Evolutionary conservation across 805 yeast species (phyloP).

Genomic region (Starmerella floricola): DNA sequence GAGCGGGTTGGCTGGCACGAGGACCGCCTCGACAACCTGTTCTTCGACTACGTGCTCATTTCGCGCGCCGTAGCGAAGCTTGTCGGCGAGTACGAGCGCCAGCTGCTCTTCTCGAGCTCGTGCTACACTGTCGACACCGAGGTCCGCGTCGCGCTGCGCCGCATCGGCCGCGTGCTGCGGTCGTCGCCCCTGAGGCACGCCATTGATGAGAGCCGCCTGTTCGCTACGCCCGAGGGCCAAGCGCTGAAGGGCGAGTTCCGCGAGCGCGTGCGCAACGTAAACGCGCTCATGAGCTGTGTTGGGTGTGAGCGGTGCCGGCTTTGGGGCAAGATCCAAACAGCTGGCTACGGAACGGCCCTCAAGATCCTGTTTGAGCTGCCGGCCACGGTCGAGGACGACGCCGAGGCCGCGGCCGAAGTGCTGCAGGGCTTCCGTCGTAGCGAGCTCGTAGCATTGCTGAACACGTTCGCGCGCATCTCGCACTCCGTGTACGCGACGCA

Average conservation of each 20-base stretch:
- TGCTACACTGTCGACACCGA: constrained; percentile 34
- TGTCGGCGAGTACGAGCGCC: constrained; percentile 37
- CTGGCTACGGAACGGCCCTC: constrained; percentile 94
- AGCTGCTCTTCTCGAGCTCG: constrained; percentile 38
- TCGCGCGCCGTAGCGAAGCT: constrained; percentile 68
- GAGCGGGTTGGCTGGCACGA: constrained; percentile 80
- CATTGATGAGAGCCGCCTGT: constrained; percentile 41
- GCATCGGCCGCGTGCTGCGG: constrained; percentile 30
- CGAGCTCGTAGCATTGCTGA: constrained; percentile 80
- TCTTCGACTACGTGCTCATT: constrained; percentile 83
- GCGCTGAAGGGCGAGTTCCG: constrained; percentile 75
- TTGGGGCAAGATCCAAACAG: constrained; percentile 97
- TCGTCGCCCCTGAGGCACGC: constrained; percentile 26
- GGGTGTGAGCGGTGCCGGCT: constrained; percentile 95
- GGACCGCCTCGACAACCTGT: constrained; percentile 78
- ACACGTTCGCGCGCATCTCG: constrained; percentile 85
- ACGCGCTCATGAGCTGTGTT: constrained; percentile 93
- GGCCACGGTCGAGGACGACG: constrained; percentile 36
- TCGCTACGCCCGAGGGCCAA: constrained; percentile 32
- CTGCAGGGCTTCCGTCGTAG: constrained; percentile 51
- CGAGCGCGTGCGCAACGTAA: constrained; percentile 72
- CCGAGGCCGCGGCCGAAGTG: constrained; percentile 38
- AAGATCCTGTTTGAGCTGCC: constrained; percentile 75
- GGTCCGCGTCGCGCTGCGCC: constrained; percentile 36
- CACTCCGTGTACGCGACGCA: constrained; percentile 68